Conservation (phyloP, 164 flowering plant species). For the Nelumbo lutea region DNA sequence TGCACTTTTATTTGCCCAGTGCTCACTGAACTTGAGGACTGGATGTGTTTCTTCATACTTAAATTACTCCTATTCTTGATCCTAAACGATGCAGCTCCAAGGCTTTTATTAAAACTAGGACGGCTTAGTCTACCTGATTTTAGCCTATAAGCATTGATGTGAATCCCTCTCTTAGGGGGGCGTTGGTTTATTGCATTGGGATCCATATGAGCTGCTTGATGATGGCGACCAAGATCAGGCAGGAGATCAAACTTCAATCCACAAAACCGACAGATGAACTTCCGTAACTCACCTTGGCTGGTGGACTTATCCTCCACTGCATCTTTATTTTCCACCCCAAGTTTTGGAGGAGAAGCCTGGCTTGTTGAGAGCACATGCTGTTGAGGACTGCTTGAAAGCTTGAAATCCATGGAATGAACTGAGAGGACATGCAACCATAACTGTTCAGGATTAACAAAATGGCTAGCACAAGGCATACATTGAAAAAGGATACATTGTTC, state of each 20-base stretch:
- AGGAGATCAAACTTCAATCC: slow-evolving; percentile 89
- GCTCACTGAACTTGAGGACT: slow-evolving; percentile 35
- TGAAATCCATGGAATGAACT: slow-evolving; percentile 51
- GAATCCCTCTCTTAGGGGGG: slow-evolving; percentile 46
- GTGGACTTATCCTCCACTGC: slow-evolving; percentile 31
- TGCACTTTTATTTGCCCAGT: slow-evolving; percentile 23
- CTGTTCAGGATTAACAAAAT: slow-evolving; percentile 65
- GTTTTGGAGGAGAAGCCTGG: slow-evolving; percentile 26
- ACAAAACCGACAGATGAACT: slow-evolving; percentile 71
- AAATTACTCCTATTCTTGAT: slow-evolving; percentile 47
- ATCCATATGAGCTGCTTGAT: slow-evolving; percentile 96
- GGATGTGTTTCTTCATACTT: slow-evolving; percentile 54
- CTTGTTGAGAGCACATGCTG: slow-evolving; percentile 16
- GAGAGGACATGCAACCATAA: slow-evolving; percentile 84
- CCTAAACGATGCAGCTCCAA: slow-evolving; percentile 50
- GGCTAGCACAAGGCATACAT: slow-evolving; percentile 85
- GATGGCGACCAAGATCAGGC: slow-evolving; percentile 98
- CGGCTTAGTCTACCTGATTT: slow-evolving; percentile 71
- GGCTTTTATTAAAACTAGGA: slow-evolving; percentile 57
- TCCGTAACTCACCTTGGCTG: slow-evolving; percentile 32
- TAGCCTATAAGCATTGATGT: slow-evolving; percentile 45
- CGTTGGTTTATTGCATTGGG: slow-evolving; percentile 35
- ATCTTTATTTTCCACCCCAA: slow-evolving; percentile 24
- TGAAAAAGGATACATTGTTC: slow-evolving; percentile 73
- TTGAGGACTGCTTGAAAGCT: slow-evolving; percentile 32